These are phyloP conservation scores for Tothia fuscella DNA, from an alignment of 2,329 filamentous ascomycete species.

Conservation along the genomic window DNA sequence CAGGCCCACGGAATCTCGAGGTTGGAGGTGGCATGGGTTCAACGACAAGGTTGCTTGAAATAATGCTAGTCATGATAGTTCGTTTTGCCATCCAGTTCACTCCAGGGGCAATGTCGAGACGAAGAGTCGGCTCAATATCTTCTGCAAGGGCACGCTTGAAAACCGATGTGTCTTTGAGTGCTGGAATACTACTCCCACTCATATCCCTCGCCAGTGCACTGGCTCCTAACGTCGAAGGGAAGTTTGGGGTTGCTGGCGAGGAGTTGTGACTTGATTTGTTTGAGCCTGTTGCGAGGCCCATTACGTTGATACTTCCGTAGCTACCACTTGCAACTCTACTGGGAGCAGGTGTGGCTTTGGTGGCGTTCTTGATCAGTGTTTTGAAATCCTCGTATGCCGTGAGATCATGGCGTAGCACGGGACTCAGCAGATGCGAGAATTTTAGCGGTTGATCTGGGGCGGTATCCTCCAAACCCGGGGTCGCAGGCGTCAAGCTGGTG, in stretches of 20 bases:
- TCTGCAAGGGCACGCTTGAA: constrained; percentile 83
- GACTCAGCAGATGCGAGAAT: constrained; percentile 72
- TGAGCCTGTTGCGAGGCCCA: constrained; percentile 31
- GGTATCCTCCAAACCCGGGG: constrained; percentile 39
- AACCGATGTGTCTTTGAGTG: constrained; percentile 82
- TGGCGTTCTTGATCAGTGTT: constrained; percentile 56
- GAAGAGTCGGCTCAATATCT: constrained; percentile 87
- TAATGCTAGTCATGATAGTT: constrained; percentile 70
- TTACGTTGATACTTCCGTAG: constrained; percentile 51
- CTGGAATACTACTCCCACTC: constrained; percentile 38
- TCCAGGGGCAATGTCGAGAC: constrained; percentile 78
- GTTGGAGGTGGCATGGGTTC: constrained; percentile 62
- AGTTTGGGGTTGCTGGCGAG: constrained; percentile 43
- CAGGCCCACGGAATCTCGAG: constrained; percentile 41
- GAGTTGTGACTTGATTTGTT: constrained; percentile 33
- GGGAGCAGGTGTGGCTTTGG: constrained; percentile 43
- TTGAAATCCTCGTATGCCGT: constrained; percentile 76
- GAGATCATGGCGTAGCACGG: constrained; percentile 72
- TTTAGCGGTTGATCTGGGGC: constrained; percentile 53
- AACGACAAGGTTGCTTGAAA: constrained; percentile 75
- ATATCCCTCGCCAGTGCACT: constrained; percentile 2
- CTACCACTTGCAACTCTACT: constrained; percentile 64
- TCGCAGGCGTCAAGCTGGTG: constrained; percentile 39
- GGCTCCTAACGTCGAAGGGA: constrained; percentile 1
- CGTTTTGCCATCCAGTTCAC: constrained; percentile 88